phyloP scores from a whole-genome alignment of 2,329 filamentous ascomycete genomes.

The Penicillium sp. region DNA sequence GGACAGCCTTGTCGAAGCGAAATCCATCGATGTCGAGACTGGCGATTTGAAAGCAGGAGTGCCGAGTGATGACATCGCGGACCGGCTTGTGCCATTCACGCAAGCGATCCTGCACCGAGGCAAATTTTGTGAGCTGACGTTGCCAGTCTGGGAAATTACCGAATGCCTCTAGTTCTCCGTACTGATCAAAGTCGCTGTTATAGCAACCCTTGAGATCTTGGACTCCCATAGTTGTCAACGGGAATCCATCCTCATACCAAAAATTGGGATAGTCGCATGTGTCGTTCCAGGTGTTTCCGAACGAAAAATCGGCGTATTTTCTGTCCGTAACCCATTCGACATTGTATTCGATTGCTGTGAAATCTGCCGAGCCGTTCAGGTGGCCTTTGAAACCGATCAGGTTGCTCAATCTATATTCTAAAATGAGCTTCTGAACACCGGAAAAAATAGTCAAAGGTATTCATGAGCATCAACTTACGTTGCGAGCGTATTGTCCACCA shows the following conservation, averaged over 20 bases:
- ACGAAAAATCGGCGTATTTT: slow-evolving; percentile 59
- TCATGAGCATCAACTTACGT: slow-evolving; percentile 44
- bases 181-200: slow-evolving; percentile 64
- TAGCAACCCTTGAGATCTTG: slow-evolving; percentile 54
- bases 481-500: slow-evolving; percentile 64
- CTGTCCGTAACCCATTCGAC: slow-evolving; percentile 55
- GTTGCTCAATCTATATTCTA: slow-evolving; percentile 49
- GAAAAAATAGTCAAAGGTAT: neutral
- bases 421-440: neutral
- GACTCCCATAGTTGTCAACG: neutral
- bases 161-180: slow-evolving; percentile 62
- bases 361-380: slow-evolving; percentile 58
- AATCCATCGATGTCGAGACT: slow-evolving; percentile 65
- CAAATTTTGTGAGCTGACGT: slow-evolving; percentile 64
- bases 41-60: slow-evolving; percentile 61
- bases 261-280: slow-evolving; percentile 60
- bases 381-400: slow-evolving; percentile 62
- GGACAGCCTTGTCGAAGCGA: slow-evolving; percentile 64
- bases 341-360: slow-evolving; percentile 56
- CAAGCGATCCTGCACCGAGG: slow-evolving; percentile 65
- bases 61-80: slow-evolving; percentile 56
- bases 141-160: slow-evolving; percentile 63
- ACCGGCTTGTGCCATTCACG: slow-evolving; percentile 62
- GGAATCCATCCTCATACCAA: slow-evolving; percentile 55
- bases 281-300: slow-evolving; percentile 53